Conservation (phyloP, 495 filamentous ascomycete species). For the Xylaria nigripes region DNA sequence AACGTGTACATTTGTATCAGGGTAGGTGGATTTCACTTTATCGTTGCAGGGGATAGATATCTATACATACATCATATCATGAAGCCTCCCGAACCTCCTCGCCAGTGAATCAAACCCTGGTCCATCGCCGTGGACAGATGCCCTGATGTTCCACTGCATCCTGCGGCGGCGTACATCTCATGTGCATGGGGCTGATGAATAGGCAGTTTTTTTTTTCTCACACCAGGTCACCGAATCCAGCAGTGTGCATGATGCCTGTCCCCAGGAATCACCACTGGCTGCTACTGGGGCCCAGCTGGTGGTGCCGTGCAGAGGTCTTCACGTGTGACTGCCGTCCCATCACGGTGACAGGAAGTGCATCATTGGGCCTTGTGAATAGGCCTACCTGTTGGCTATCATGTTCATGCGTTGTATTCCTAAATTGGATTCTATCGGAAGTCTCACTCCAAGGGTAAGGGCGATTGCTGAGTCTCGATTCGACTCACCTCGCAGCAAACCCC, state of each 20-base stretch:
- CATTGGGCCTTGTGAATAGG: background rate
- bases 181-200: background rate
- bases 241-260: conserved; percentile 2
- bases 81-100: background rate
- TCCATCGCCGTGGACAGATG: background rate
- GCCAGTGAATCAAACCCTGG: conserved; percentile 2
- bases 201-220: background rate
- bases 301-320: background rate
- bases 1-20: background rate
- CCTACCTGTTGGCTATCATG: background rate
- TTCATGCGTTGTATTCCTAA: conserved; percentile 9
- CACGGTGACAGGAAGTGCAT: background rate
- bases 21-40: background rate
- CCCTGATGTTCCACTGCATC: conserved; percentile 3
- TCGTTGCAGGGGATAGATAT: background rate
- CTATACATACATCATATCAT: background rate
- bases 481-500: conserved; percentile 6
- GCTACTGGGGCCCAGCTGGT: background rate
- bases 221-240: conserved; percentile 5
- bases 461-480: background rate
- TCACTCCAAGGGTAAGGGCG: background rate
- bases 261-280: conserved; percentile 1
- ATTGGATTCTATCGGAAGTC: conserved; percentile 2
- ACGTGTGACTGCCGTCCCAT: background rate
- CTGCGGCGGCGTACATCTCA: background rate